These are phyloP conservation scores for Linanthus parryae DNA, from an alignment of 148 eudicot genomes.

Conservation along the genomic window DNA sequence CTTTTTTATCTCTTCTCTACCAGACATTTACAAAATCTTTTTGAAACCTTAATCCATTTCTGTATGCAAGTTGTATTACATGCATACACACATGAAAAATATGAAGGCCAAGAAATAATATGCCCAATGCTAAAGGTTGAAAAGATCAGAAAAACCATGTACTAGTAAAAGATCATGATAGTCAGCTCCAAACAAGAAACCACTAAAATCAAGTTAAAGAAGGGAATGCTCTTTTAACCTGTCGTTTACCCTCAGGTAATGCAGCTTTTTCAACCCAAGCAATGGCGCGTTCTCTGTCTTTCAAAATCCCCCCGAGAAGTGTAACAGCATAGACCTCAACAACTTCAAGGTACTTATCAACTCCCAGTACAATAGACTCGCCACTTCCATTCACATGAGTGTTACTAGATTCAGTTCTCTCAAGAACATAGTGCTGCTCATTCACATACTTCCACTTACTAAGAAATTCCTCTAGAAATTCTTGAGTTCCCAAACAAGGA, in stretches of 20 bases:
- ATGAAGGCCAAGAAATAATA: too few species aligned
- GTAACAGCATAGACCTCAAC: slow-evolving; percentile 70
- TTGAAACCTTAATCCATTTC: too few species aligned
- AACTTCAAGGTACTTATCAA: slow-evolving; percentile 66
- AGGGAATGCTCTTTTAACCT: slow-evolving; percentile 38
- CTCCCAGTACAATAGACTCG: slow-evolving; percentile 24
- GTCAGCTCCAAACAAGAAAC: too few species aligned
- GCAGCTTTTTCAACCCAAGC: slow-evolving; percentile 83
- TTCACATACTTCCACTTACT: slow-evolving; percentile 47
- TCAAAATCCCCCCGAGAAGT: slow-evolving; percentile 39
- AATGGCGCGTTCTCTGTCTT: slow-evolving; percentile 45
- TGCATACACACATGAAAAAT: too few species aligned
- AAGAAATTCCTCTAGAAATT: slow-evolving; percentile 70
- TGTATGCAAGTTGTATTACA: too few species aligned
- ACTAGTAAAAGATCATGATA: too few species aligned
- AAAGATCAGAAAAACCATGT: too few species aligned
- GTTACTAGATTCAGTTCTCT: slow-evolving; percentile 9
- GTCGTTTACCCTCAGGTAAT: slow-evolving; percentile 65
- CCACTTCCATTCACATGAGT: slow-evolving; percentile 15
- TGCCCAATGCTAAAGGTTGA: too few species aligned
- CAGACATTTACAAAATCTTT: too few species aligned
- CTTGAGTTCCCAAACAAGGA: slow-evolving; percentile 32
- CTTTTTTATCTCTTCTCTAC: too few species aligned
- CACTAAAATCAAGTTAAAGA: background rate
- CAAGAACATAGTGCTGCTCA: slow-evolving; percentile 31